These are phyloP conservation scores for Plantago coronopus DNA, from an alignment of 305 asterid species.

Conservation along the genomic window DNA sequence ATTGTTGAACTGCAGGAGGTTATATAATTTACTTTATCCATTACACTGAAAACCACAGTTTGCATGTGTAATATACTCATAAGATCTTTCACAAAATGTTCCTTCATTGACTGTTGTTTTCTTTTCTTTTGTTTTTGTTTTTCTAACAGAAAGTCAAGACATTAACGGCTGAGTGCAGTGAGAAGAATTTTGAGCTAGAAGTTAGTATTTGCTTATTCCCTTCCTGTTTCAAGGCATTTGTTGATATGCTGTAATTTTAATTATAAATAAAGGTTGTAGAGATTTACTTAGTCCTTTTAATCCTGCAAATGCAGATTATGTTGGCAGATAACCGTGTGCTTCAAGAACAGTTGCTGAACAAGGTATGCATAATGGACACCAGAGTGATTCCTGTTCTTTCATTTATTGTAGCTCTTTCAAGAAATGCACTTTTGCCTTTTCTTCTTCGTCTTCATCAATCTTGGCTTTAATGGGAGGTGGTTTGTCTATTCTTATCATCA, in stretches of 20 bases:
- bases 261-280: constrained; percentile 9
- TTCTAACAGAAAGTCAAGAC: constrained; percentile 63
- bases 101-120: background rate
- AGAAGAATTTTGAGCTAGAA: constrained; percentile 93
- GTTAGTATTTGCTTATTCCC: constrained; percentile 35
- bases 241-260: constrained; percentile 7
- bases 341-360: constrained; percentile 87
- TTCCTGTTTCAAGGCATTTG: constrained; percentile 9
- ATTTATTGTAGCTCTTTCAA: background rate
- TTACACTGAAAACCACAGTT: background rate
- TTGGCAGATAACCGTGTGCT: constrained; percentile 93
- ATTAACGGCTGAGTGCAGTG: constrained; percentile 84
- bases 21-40: constrained; percentile 10
- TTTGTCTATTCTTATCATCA: constrained; percentile 33
- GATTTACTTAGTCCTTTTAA: constrained; percentile 27
- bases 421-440: background rate
- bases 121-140: constrained; percentile 19
- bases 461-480: background rate
- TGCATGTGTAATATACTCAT: background rate
- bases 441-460: background rate
- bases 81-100: background rate
- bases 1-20: constrained; percentile 95
- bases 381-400: constrained; percentile 1
- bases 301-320: constrained; percentile 62
- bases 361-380: constrained; percentile 40